Conservation (phyloP, 2,329 filamentous ascomycete species). For the Penicillium sp. region DNA sequence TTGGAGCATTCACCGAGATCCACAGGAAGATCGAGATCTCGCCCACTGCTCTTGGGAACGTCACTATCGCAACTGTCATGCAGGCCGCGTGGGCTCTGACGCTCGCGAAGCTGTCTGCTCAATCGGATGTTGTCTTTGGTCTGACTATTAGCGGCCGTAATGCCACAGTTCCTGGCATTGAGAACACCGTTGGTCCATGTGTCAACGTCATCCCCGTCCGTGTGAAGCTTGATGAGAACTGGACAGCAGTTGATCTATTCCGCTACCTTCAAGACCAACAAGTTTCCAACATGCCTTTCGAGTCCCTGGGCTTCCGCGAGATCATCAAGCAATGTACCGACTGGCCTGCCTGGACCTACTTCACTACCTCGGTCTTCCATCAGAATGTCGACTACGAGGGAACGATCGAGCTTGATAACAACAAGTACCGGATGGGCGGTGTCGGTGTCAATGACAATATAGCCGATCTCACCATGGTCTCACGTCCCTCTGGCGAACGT, state of each 20-base stretch:
- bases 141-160: slow-evolving; percentile 66
- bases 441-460: slow-evolving; percentile 43
- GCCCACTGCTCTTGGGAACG: slow-evolving; percentile 53
- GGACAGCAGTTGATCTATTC: slow-evolving; percentile 56
- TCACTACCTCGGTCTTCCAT: slow-evolving; percentile 43
- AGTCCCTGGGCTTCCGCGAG: slow-evolving; percentile 56
- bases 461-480: slow-evolving; percentile 42
- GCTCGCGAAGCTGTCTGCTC: slow-evolving; percentile 55
- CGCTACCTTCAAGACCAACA: slow-evolving; percentile 58
- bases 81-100: slow-evolving; percentile 66
- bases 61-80: slow-evolving; percentile 64
- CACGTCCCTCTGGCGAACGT: slow-evolving; percentile 35
- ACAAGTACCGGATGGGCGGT: slow-evolving; percentile 40
- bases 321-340: slow-evolving; percentile 49
- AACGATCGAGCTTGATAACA: slow-evolving; percentile 40
- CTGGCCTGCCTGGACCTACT: slow-evolving; percentile 43
- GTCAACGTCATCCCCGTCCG: slow-evolving; percentile 67
- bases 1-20: slow-evolving; percentile 38
- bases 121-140: slow-evolving; percentile 62
- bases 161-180: slow-evolving; percentile 55
- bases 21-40: slow-evolving; percentile 37
- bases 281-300: slow-evolving; percentile 56
- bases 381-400: slow-evolving; percentile 40
- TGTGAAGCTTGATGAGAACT: slow-evolving; percentile 53
- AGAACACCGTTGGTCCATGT: slow-evolving; percentile 62